Evolutionary conservation across 1,284 basidiomycete genomes (phyloP).

Genomic region (Cystobasidiaceae sp.): DNA sequence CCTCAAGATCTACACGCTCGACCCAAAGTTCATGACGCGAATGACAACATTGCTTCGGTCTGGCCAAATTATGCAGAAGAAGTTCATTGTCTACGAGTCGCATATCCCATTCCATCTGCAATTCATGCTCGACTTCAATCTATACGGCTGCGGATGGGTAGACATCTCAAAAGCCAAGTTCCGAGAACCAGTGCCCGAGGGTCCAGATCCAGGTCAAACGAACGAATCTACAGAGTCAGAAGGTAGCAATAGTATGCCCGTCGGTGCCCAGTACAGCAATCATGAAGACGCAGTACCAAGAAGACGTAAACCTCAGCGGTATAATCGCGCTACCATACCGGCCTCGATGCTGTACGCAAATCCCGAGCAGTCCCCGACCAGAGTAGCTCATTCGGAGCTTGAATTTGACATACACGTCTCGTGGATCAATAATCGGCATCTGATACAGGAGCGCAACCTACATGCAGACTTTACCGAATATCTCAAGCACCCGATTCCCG

Average conservation of each 20-base stretch:
- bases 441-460: conserved; percentile 61
- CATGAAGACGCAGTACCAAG: neutral
- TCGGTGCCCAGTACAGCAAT: neutral
- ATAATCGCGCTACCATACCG: conserved; percentile 29
- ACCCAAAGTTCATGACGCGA: conserved; percentile 65
- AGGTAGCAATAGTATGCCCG: neutral
- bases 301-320: conserved; percentile 9
- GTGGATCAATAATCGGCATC: conserved; percentile 77
- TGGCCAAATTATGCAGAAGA: conserved; percentile 70
- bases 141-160: conserved; percentile 90
- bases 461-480: conserved; percentile 67
- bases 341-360: conserved; percentile 29
- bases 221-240: neutral
- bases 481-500: conserved; percentile 51
- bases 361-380: conserved; percentile 28
- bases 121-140: conserved; percentile 90
- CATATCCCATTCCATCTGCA: conserved; percentile 85
- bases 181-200: conserved; percentile 51
- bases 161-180: conserved; percentile 56
- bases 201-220: neutral
- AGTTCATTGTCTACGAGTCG: conserved; percentile 76
- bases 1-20: conserved; percentile 75
- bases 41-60: conserved; percentile 70
- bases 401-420: conserved; percentile 78
- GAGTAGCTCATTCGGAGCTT: conserved; percentile 50